Percentiles rank a stretch among this genome's conserved stretches.
phyloP scores from a whole-genome alignment of 306 rosid species.

The Vigna radiata region DNA sequence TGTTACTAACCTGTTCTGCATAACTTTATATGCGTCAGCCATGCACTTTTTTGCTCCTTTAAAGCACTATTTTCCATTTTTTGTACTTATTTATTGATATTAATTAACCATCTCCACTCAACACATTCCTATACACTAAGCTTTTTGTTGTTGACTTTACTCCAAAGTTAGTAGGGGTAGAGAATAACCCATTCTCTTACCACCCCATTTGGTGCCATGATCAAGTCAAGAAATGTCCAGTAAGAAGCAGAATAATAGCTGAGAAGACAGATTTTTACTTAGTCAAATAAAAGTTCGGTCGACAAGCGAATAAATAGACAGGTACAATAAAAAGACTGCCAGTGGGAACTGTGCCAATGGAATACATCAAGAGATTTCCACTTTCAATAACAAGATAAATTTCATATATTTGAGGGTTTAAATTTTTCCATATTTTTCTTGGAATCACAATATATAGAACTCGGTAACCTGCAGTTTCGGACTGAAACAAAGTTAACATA shows the following conservation, averaged over 20 bases:
- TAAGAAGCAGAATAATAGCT: not conserved
- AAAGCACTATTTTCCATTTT: not conserved
- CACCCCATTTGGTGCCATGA: not conserved
- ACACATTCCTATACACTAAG: not conserved
- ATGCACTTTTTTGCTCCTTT: conserved; percentile 2
- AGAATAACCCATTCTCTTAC: not conserved
- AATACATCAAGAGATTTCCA: not conserved
- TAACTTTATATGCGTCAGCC: not conserved
- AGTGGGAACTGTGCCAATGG: not conserved
- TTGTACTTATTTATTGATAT: not conserved
- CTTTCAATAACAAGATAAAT: not conserved
- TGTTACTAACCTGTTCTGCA: not conserved
- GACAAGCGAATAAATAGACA: not conserved
- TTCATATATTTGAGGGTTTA: not conserved
- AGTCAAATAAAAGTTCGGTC: not conserved
- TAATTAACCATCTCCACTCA: conserved; percentile 14
- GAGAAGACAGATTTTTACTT: not conserved
- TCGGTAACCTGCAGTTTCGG: not conserved
- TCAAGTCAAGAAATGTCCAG: not conserved
- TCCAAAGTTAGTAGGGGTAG: not conserved
- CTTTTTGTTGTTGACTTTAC: conserved; percentile 4
- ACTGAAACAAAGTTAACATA: not conserved
- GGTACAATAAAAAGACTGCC: not conserved
- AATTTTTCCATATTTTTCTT: not conserved
- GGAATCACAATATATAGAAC: not conserved